A percentile compares a stretch with the other conserved stretches of the same genome.
Evolutionary conservation across 306 rosid species (phyloP).

Genomic region (Castanea mollissima): DNA sequence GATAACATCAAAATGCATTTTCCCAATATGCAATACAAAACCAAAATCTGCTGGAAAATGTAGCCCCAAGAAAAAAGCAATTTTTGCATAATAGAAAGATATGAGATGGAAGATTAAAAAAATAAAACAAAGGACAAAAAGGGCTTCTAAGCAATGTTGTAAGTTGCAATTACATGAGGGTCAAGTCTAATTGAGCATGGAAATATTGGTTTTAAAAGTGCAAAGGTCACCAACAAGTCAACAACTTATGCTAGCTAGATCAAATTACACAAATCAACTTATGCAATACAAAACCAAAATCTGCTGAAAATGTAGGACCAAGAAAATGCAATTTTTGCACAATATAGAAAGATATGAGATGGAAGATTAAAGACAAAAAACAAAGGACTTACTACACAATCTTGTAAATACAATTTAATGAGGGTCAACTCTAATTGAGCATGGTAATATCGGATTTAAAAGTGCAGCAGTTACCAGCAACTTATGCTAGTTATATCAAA

Average conservation of each 20-base stretch:
- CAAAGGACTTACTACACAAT: not conserved
- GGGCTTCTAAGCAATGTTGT: not conserved
- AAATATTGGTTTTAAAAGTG: not conserved
- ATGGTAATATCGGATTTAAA: not conserved
- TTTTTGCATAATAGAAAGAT: not conserved
- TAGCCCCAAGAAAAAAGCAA: not conserved
- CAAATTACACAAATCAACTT: not conserved
- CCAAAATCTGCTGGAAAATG: not conserved
- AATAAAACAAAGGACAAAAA: constrained; percentile 11
- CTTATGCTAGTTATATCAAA: not conserved
- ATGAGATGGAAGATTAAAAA: not conserved
- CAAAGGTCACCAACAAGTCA: not conserved
- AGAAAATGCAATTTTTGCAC: not conserved
- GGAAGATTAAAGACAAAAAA: not conserved
- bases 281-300: not conserved
- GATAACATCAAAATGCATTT: not conserved
- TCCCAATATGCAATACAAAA: not conserved
- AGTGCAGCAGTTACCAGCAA: constrained; percentile 3
- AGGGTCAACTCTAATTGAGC: constrained; percentile 9
- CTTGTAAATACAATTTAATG: constrained; percentile 12
- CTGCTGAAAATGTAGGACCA: not conserved
- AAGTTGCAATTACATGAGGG: constrained; percentile 7
- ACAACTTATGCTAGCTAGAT: not conserved
- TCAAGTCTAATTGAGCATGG: constrained; percentile 12
- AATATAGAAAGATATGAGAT: not conserved